These are phyloP conservation scores for Syzygium jambos DNA, from an alignment of 345 rosid species.

Conservation along the genomic window DNA sequence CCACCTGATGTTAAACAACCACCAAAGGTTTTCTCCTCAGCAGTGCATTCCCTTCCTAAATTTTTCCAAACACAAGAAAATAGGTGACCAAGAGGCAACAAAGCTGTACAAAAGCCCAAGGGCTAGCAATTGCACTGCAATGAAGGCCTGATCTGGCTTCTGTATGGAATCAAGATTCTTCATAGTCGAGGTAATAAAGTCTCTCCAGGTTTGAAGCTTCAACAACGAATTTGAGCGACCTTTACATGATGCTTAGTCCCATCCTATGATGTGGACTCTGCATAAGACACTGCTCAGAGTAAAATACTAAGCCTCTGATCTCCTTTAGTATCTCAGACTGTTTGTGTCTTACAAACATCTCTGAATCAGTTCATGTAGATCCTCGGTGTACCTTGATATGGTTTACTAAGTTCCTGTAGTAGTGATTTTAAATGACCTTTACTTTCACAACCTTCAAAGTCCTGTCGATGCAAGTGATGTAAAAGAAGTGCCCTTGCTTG, in stretches of 20 bases:
- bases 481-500: background rate
- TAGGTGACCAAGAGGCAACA: background rate
- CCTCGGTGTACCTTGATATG: background rate
- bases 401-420: background rate
- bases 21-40: background rate
- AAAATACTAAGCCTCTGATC: background rate
- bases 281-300: background rate
- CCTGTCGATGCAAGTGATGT: background rate
- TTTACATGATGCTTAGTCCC: background rate
- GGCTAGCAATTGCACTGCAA: background rate
- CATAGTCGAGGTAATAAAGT: background rate
- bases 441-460: background rate
- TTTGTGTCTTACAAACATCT: background rate
- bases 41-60: background rate
- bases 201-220: background rate
- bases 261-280: background rate
- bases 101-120: background rate
- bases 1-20: background rate
- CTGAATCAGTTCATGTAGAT: background rate
- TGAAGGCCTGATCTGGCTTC: background rate
- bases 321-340: background rate
- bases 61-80: background rate
- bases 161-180: background rate
- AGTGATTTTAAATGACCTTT: background rate
- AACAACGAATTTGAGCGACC: background rate